A percentile compares a stretch with the other conserved stretches of the same genome.
Evolutionary conservation across 306 rosid genomes (phyloP).

Genomic region (Aeschynomene evenia): DNA sequence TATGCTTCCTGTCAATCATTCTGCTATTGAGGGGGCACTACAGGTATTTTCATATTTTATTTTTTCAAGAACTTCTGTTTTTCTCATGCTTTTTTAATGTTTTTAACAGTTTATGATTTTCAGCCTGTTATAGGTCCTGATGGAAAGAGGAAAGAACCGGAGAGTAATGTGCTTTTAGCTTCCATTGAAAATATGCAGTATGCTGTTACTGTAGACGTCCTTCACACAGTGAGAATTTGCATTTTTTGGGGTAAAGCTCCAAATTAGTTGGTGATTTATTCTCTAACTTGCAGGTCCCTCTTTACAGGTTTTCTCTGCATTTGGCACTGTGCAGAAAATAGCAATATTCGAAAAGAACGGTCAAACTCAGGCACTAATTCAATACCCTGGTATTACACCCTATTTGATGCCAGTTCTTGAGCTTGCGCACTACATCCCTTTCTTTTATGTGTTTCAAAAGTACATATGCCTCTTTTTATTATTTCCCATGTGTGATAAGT

Average conservation of each 20-base stretch:
- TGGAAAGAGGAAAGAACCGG: slow-evolving; percentile 81
- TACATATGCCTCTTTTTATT: neutral
- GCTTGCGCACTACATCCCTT: slow-evolving; percentile 1
- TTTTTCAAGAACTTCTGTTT: neutral
- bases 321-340: slow-evolving; percentile 77
- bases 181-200: slow-evolving; percentile 96
- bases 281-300: neutral
- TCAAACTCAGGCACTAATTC: slow-evolving; percentile 82
- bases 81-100: neutral
- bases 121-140: slow-evolving; percentile 85
- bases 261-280: slow-evolving; percentile 17
- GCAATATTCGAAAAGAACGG: slow-evolving; percentile 90
- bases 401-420: slow-evolving; percentile 4
- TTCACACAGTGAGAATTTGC: slow-evolving; percentile 62
- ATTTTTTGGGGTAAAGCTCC: neutral
- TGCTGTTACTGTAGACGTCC: slow-evolving; percentile 91
- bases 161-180: slow-evolving; percentile 91
- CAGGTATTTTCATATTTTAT: slow-evolving; percentile 76
- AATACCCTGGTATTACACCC: slow-evolving; percentile 65
- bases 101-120: slow-evolving; percentile 35
- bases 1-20: slow-evolving; percentile 87
- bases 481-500: neutral
- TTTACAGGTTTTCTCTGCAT: slow-evolving; percentile 73
- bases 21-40: slow-evolving; percentile 77
- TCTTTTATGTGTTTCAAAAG: slow-evolving; percentile 5